phyloP scores from a whole-genome alignment of 2,329 filamentous ascomycete genomes.

The Colletotrichum destructivum region DNA sequence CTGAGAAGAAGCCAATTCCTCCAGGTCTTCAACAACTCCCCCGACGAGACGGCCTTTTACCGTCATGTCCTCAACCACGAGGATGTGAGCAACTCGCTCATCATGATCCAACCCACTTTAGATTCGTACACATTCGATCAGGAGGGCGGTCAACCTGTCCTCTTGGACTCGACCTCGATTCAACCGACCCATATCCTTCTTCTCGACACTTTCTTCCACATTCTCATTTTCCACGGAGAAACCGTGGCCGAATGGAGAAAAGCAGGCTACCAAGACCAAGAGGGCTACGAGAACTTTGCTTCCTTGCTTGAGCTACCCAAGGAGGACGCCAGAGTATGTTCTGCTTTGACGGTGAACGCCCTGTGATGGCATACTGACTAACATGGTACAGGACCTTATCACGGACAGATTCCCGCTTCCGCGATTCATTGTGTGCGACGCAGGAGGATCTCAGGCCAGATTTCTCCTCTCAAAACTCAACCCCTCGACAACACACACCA shows the following conservation, averaged over 20 bases:
- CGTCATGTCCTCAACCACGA: constrained; percentile 97
- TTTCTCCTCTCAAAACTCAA: constrained; percentile 98
- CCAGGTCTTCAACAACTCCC: constrained; percentile 99
- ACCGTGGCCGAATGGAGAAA: constrained; percentile 99
- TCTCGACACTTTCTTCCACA: constrained; percentile 99
- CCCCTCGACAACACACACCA: constrained; percentile 96
- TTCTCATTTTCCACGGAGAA: constrained; percentile 98
- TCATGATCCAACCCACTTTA: constrained; percentile 99
- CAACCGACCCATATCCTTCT: constrained; percentile 94
- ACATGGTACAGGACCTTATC: constrained; percentile 82
- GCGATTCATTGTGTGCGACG: constrained; percentile 98
- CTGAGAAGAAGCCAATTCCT: constrained; percentile 96
- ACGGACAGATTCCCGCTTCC: constrained; percentile 98
- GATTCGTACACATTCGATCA: constrained; percentile 98
- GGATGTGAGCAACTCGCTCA: constrained; percentile 94
- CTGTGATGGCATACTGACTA: constrained; percentile 31
- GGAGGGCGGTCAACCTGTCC: constrained; percentile 91
- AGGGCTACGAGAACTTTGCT: constrained; percentile 97
- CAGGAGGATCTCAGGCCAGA: constrained; percentile 85
- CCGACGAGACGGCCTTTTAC: constrained; percentile 99
- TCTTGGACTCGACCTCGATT: constrained; percentile 96
- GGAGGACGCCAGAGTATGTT: constrained; percentile 90
- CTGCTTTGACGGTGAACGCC: neutral
- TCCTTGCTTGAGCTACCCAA: constrained; percentile 91
- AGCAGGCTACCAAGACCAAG: constrained; percentile 96